Conservation (phyloP, 139 green algal genomes). For the Chlamydomonas eustigma region DNA sequence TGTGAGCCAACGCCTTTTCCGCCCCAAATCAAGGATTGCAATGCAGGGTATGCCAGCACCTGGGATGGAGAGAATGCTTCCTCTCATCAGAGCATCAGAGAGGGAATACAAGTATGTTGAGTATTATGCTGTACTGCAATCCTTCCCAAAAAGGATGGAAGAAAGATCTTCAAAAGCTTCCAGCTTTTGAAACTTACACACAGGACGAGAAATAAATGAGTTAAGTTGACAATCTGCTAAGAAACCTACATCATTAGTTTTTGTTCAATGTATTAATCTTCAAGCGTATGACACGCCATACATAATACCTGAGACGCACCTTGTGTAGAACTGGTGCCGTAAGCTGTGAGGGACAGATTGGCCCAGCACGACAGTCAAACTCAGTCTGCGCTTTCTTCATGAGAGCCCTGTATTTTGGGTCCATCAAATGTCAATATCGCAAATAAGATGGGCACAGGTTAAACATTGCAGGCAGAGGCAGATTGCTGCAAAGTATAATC, state of each 20-base stretch:
- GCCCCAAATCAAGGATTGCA: slow-evolving; percentile 54
- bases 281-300: too few relatives aligned
- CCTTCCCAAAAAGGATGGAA: not conserved
- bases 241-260: too few relatives aligned
- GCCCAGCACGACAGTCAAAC: slow-evolving; percentile 50
- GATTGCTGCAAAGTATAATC: too few relatives aligned
- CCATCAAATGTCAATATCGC: too few relatives aligned
- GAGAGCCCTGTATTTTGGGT: slow-evolving; percentile 40
- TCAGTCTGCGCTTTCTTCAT: slow-evolving; percentile 55
- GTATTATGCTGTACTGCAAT: not conserved
- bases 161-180: not conserved
- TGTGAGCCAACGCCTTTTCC: slow-evolving; percentile 69
- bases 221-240: too few relatives aligned
- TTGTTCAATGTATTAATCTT: too few relatives aligned
- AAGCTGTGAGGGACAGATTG: slow-evolving; percentile 63
- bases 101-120: not conserved
- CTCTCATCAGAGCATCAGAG: not conserved
- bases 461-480: too few relatives aligned
- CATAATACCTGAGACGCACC: too few relatives aligned
- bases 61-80: not conserved
- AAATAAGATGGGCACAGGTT: too few relatives aligned
- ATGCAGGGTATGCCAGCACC: slow-evolving; percentile 38
- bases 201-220: too few relatives aligned
- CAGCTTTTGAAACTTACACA: too few relatives aligned
- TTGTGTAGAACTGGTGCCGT: slow-evolving; percentile 55